A percentile compares a stretch with the other conserved stretches of the same genome.
phyloP scores from a whole-genome alignment of 2,329 filamentous ascomycete genomes.

The Cladosporium sp. region DNA sequence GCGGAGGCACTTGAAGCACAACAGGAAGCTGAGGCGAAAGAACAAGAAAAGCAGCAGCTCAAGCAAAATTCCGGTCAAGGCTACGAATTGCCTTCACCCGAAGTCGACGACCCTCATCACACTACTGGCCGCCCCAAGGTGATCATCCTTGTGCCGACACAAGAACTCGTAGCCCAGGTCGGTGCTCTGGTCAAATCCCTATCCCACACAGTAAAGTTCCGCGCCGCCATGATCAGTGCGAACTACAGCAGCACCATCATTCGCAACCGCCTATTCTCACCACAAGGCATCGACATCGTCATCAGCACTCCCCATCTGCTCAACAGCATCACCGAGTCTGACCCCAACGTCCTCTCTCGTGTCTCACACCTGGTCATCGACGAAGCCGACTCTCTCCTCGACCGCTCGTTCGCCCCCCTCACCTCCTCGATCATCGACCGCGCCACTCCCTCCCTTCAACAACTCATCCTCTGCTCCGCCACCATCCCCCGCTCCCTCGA shows the following conservation, averaged over 20 bases:
- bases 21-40: constrained; percentile 36
- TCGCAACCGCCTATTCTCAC: constrained; percentile 78
- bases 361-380: constrained; percentile 88
- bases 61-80: not conserved
- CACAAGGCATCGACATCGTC: constrained; percentile 79
- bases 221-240: constrained; percentile 78
- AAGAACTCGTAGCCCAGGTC: constrained; percentile 89
- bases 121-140: constrained; percentile 78
- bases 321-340: constrained; percentile 80
- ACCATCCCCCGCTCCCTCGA: constrained; percentile 92
- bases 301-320: constrained; percentile 88
- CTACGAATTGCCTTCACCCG: constrained; percentile 42
- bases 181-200: constrained; percentile 77
- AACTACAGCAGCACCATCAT: constrained; percentile 76
- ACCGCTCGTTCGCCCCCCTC: constrained; percentile 84
- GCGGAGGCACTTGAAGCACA: constrained; percentile 61
- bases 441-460: constrained; percentile 75
- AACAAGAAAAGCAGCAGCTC: constrained; percentile 40
- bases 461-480: constrained; percentile 90
- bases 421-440: constrained; percentile 83
- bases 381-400: constrained; percentile 93
- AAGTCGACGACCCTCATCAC: constrained; percentile 67
- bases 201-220: constrained; percentile 84
- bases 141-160: constrained; percentile 86
- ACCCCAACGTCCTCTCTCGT: constrained; percentile 89